Percentiles rank a stretch among this genome's conserved stretches.
Evolutionary conservation across 108 stramenopile species (phyloP).

Genomic region (Nannochloropsis granulata): DNA sequence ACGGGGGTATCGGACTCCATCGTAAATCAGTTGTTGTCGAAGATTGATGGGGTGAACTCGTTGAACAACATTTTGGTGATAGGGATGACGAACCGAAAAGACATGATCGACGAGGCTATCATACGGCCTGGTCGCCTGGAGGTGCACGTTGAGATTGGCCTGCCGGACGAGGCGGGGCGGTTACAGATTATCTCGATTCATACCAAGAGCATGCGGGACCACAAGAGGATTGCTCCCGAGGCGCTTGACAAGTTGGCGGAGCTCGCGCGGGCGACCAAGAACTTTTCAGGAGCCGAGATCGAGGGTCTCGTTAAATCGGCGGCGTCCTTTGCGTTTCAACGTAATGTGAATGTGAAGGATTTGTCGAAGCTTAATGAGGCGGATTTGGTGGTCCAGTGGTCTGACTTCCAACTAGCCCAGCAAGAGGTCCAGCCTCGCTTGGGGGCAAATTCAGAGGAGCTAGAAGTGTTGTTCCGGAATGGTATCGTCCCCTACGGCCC

Average conservation of each 20-base stretch:
- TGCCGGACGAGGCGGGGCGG: conserved; percentile 81
- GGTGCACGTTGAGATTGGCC: conserved; percentile 89
- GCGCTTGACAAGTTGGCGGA: conserved; percentile 56
- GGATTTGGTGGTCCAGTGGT: conserved; percentile 56
- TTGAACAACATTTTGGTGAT: conserved; percentile 96
- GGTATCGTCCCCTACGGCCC: conserved; percentile 87
- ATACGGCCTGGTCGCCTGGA: conserved; percentile 95
- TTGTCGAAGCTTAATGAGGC: conserved; percentile 72
- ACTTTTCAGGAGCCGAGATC: conserved; percentile 96
- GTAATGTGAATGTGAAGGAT: conserved; percentile 62
- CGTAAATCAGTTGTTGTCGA: conserved; percentile 96
- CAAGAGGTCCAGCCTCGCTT: conserved; percentile 85
- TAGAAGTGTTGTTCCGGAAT: conserved; percentile 75
- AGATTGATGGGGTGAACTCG: conserved; percentile 98
- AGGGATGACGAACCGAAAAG: conserved; percentile 99
- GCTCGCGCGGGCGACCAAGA: conserved; percentile 77
- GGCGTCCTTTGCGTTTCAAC: conserved; percentile 63
- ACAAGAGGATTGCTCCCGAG: conserved; percentile 61
- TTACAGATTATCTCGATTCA: conserved; percentile 91
- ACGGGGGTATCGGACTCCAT: conserved; percentile 91
- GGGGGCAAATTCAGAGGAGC: conserved; percentile 70
- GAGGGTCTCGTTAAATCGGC: conserved; percentile 93
- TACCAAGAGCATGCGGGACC: conserved; percentile 69
- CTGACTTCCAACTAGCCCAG: conserved; percentile 73
- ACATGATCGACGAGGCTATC: conserved; percentile 97